Base-by-base conservation (phyloP, 139 green algal genomes). In the Tetraselmis chui region DNA sequence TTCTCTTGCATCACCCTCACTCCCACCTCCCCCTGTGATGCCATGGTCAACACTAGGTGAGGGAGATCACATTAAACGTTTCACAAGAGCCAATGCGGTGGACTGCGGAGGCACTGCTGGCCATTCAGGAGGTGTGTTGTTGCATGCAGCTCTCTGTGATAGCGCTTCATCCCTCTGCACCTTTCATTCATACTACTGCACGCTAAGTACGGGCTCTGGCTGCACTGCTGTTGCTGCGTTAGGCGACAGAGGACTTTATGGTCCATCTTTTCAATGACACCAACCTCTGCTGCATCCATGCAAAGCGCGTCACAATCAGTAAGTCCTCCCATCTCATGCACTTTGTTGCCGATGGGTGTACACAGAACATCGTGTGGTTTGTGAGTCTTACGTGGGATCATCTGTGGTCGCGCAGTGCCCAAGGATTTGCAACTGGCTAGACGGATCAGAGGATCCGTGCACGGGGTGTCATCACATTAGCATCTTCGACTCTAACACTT, bases 221-320 rank as follows among this genome's bases (percentile, higher is more conserved):
- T n/a, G n/a, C n/a, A n/a, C n/a, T n/a, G n/a, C n/a, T n/a, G n/a
- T 30, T 82, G 25, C 2, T 86, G 79, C 84, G n/a, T n/a, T n/a
- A 94, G 88, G 90, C 95, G 1, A 91, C 93, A 59, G 96, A 99
- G 86, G 96, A 98, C 82, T 98, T 99, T 83, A 88, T 96, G 31
- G 91, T 97, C 27, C 93, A 97, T 83, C 85, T 99, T 58, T 93
- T 99, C 83, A 95, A 98, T 85, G 95, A 98, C 86, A 94, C 86
- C 88, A 98, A 98, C 86, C 86, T 98, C 76, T 98, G 94, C 87
- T 95, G 94, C 30, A 98, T 98, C 83, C 95, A 98, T 80, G 94
- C 95, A 23, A 97, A 95, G 87, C 91, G 95, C 23, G 93, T 98
- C 2, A 98, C 95, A 27, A 98, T 98, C 84, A 96, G 92, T 94